phyloP scores from a whole-genome alignment of 305 asterid species.

The Solanum hybrid region DNA sequence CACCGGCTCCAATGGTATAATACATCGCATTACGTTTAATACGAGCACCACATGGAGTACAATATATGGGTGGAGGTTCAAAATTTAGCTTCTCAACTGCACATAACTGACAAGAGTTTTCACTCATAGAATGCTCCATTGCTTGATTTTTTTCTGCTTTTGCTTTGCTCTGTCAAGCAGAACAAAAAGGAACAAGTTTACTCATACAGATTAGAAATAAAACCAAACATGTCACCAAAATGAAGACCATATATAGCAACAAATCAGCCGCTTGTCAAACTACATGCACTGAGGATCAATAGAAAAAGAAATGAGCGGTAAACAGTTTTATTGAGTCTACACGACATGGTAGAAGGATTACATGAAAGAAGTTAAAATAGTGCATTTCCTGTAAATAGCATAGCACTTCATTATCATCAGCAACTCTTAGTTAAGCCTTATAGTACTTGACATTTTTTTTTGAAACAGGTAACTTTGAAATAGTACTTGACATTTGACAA shows the following conservation, averaged over 20 bases:
- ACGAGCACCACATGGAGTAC: constrained; percentile 91
- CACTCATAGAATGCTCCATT: constrained; percentile 86
- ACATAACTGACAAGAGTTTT: constrained; percentile 97
- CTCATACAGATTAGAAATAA: not conserved
- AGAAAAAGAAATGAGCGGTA: not conserved
- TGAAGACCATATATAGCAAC: not conserved
- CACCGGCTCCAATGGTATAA: constrained; percentile 82
- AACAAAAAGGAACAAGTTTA: not conserved
- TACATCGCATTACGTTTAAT: constrained; percentile 90
- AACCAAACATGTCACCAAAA: not conserved
- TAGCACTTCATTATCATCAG: not conserved
- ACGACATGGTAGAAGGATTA: not conserved
- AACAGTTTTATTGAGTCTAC: not conserved
- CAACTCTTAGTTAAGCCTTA: not conserved
- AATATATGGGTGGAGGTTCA: constrained; percentile 90
- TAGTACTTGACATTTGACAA: not conserved
- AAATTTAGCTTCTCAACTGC: constrained; percentile 91
- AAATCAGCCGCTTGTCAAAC: not conserved
- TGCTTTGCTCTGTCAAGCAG: constrained; percentile 70
- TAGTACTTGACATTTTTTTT: not conserved
- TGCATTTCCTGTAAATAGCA: not conserved
- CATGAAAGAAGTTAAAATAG: not conserved
- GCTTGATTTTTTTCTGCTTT: constrained; percentile 93
- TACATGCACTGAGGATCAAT: not conserved
- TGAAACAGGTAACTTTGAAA: too few species aligned